Evolutionary conservation across 1,284 basidiomycete genomes (phyloP).

Genomic region (Irpex sp.): DNA sequence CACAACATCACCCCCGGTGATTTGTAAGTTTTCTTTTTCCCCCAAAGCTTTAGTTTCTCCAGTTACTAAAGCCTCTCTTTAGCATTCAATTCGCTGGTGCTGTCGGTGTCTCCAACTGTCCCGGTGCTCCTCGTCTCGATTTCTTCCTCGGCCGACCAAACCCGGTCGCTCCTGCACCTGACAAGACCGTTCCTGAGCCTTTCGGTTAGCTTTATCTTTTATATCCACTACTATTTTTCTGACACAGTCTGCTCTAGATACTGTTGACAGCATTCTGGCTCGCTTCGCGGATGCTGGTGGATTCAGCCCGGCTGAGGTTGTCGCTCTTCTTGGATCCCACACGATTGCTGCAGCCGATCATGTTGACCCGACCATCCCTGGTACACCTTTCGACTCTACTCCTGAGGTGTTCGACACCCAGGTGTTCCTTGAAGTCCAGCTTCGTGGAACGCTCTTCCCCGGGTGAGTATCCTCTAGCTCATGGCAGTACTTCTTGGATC

Average conservation of each 20-base stretch:
- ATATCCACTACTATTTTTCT: background rate
- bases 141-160: constrained; percentile 19
- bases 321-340: constrained; percentile 29
- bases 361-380: constrained; percentile 22
- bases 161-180: constrained; percentile 16
- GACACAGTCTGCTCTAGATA: constrained; percentile 14
- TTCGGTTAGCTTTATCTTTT: constrained; percentile 17
- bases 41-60: background rate
- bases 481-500: background rate
- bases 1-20: constrained; percentile 24
- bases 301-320: constrained; percentile 27
- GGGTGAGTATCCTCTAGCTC: constrained; percentile 13
- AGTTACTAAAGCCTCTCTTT: background rate
- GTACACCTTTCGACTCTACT: constrained; percentile 27
- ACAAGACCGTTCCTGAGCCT: constrained; percentile 26
- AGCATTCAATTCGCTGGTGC: constrained; percentile 27
- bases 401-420: constrained; percentile 24
- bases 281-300: constrained; percentile 24
- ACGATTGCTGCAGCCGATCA: constrained; percentile 26
- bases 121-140: constrained; percentile 22
- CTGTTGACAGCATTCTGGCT: constrained; percentile 25
- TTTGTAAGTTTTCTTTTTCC: constrained; percentile 17
- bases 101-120: constrained; percentile 23
- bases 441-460: constrained; percentile 27
- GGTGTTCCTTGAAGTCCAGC: constrained; percentile 24